A percentile compares a stretch with the other conserved stretches of the same genome.
Evolutionary conservation across 495 filamentous ascomycete genomes (phyloP).

Genomic region (Penicillium coffeae): DNA sequence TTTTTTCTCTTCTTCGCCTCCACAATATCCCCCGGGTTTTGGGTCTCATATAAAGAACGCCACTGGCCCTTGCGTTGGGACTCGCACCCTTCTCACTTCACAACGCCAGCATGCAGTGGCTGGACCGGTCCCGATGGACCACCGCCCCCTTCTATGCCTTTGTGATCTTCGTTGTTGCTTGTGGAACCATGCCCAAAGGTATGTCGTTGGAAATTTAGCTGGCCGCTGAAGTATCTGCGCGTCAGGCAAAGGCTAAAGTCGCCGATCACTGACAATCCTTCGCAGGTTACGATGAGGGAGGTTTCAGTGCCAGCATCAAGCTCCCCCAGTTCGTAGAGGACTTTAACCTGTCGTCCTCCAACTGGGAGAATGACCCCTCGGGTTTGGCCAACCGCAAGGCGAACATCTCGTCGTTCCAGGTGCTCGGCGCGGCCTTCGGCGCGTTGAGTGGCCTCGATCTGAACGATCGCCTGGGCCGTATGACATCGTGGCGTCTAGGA

Average conservation of each 20-base stretch:
- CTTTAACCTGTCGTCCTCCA: constrained; percentile 32
- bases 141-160: constrained; percentile 40
- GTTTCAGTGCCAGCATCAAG: constrained; percentile 41
- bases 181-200: constrained; percentile 46
- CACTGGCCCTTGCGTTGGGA: background rate
- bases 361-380: constrained; percentile 33
- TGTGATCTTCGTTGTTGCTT: constrained; percentile 38
- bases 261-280: constrained; percentile 1
- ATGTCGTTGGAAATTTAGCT: background rate
- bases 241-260: background rate
- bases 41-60: too few species aligned
- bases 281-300: constrained; percentile 48
- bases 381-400: constrained; percentile 40
- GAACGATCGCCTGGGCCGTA: constrained; percentile 40
- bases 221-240: background rate
- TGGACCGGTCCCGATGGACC: constrained; percentile 35
- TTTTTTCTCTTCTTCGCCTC: background rate
- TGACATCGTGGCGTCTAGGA: constrained; percentile 37
- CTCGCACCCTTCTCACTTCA: constrained; percentile 3
- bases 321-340: constrained; percentile 38
- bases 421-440: constrained; percentile 41
- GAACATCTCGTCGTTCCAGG: constrained; percentile 46
- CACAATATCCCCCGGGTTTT: constrained; percentile 18
- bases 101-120: constrained; percentile 26
- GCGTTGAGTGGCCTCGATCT: constrained; percentile 35